Base-by-base conservation (phyloP, 495 filamentous ascomycete species). In the Penicillium paradoxum region DNA sequence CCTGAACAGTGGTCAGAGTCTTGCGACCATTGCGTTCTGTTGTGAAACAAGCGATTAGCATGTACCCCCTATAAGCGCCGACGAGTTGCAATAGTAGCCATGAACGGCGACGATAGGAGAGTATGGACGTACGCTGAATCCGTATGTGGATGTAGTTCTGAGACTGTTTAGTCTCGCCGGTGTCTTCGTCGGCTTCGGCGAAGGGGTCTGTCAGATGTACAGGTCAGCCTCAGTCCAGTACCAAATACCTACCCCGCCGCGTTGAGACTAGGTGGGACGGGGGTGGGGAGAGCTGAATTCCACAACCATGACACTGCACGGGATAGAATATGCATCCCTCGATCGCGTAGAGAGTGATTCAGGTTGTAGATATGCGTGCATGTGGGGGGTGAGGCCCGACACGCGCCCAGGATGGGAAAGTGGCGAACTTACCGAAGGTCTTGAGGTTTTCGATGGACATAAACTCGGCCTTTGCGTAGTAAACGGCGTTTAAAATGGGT, bases 401-500 rank as follows among this genome's bases (percentile, higher is more conserved):
- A 51, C 47, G 50, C 60, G 52, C 55, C 37, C 22, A 55, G 62
- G 51, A 63, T 53, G 55, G 59, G 57, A 54, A 64, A 62, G 59
- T 70, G 68, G 62, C 58, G 57, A 60, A 82, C 91, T 76, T 73
- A 96, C 91, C 93, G 87, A 92, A 93, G 84, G 90, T 87, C 85
- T 95, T 96, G 78, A 97, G 89, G 83, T 97, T 97, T 93, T 96
- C 88, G 90, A 96, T 96, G 86, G 91, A 95, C 91, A 96, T 97
- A 95, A 95, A 96, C 88, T 90, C 77, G 76, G 70, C 69, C 69
- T 78, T 73, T 75, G 51, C 30, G 55, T 62, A 39, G 51, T 62
- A 70, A 75, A 71, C 57, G 66, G 65, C 61, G 60, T 64, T 74
- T 71, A 70, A 72, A 73, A 75, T 64, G 60, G 61, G 64, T 68